Conservation (phyloP, 169 alveolate genomes). For the Pseudocohnilembus persalinus region DNA sequence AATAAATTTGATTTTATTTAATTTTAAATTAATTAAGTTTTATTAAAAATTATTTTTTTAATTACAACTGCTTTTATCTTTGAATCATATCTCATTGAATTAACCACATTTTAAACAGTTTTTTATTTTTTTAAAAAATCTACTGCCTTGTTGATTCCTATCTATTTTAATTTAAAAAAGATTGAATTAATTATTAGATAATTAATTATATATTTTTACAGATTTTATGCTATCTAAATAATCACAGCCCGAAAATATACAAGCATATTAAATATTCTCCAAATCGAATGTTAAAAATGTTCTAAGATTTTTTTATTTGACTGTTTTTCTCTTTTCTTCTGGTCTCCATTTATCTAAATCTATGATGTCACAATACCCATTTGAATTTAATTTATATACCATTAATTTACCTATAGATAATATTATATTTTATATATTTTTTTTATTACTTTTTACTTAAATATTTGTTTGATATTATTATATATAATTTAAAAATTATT, state of each 20-base stretch:
- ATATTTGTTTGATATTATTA: conserved; percentile 24
- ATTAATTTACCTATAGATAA: conserved; percentile 91
- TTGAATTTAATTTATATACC: conserved; percentile 66
- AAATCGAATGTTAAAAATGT: conserved; percentile 38
- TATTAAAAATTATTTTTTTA: neutral
- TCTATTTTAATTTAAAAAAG: conserved; percentile 24
- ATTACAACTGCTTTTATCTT: neutral
- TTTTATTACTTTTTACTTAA: conserved; percentile 83
- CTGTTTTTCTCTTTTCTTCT: conserved; percentile 41
- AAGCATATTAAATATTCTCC: conserved; percentile 57
- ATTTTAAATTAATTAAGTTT: conserved; percentile 2
- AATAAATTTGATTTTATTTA: too few relatives aligned
- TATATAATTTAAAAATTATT: conserved; percentile 27
- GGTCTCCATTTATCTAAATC: conserved; percentile 26
- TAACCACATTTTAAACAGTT: conserved; percentile 16
- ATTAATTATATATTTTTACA: conserved; percentile 11
- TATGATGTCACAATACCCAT: conserved; percentile 56
- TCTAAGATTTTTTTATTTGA: conserved; percentile 41
- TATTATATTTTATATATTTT: conserved; percentile 95
- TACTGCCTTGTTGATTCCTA: conserved; percentile 83
- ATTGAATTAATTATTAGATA: too few relatives aligned
- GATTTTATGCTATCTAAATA: conserved; percentile 80
- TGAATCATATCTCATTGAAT: neutral
- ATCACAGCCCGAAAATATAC: conserved; percentile 86
- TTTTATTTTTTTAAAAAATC: conserved; percentile 52